phyloP scores from a whole-genome alignment of 139 green algal species.

The Asterochloris sp. region DNA sequence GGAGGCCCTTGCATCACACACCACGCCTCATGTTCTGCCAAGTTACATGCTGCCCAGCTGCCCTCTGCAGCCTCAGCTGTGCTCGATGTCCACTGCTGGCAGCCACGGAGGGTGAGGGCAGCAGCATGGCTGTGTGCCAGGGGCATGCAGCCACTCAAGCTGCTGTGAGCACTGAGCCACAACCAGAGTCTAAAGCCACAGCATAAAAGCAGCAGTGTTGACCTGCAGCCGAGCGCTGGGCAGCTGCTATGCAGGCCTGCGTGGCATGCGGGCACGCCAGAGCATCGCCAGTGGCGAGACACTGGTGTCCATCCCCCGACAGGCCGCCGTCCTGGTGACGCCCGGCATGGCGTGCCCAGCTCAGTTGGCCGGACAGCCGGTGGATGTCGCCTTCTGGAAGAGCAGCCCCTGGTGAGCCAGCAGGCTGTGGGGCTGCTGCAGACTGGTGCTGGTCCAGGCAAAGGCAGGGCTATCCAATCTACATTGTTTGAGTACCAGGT shows the following conservation, averaged over 20 bases:
- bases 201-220: too few relatives aligned
- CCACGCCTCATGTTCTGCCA: not conserved
- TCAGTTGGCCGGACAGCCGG: conserved; percentile 19
- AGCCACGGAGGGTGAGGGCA: not conserved
- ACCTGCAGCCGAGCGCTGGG: too few relatives aligned
- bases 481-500: too few relatives aligned
- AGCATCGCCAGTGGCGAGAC: conserved; percentile 44
- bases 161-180: not conserved
- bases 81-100: not conserved
- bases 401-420: conserved; percentile 36
- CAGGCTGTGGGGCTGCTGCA: not conserved
- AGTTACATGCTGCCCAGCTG: not conserved
- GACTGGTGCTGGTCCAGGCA: not conserved
- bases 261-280: conserved; percentile 47
- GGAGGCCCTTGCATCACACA: not conserved
- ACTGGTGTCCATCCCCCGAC: conserved; percentile 62
- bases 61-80: not conserved
- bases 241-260: conserved; percentile 15
- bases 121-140: not conserved
- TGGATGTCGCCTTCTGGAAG: conserved; percentile 46
- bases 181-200: too few relatives aligned
- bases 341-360: conserved; percentile 57
- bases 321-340: conserved; percentile 48
- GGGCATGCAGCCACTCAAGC: not conserved
- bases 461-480: not conserved